A percentile compares a stretch with the other conserved stretches of the same genome.
phyloP scores from a whole-genome alignment of 768 basidiomycete genomes.

The Trametes villosa region DNA sequence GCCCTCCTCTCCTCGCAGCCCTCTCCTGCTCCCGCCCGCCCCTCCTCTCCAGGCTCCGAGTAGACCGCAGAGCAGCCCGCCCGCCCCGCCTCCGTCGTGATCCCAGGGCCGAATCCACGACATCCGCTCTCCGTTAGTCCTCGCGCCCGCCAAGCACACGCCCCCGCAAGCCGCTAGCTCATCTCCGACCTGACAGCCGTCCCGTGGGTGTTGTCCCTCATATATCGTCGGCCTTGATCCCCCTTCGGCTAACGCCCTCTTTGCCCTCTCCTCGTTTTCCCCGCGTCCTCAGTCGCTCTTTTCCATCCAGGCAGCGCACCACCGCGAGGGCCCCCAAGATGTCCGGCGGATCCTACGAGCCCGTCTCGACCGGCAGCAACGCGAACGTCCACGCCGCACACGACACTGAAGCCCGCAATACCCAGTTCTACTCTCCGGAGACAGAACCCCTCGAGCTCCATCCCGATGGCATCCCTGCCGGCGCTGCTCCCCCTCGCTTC shows the following conservation, averaged over 20 bases:
- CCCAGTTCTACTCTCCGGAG: conserved; percentile 29
- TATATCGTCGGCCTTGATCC: conserved; percentile 6
- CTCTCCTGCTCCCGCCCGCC: neutral
- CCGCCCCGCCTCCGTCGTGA: neutral
- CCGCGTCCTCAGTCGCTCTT: conserved; percentile 1
- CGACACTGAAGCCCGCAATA: conserved; percentile 1
- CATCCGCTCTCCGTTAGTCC: neutral
- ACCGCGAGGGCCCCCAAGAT: conserved; percentile 12
- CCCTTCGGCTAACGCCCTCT: neutral
- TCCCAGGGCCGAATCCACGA: neutral
- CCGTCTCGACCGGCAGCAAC: conserved; percentile 14
- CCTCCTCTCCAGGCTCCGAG: neutral
- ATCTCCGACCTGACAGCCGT: conserved; percentile 7
- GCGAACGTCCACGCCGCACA: neutral
- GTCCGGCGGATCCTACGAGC: conserved; percentile 23
- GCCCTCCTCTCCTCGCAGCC: neutral
- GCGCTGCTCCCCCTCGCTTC: conserved; percentile 58
- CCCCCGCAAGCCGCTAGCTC: conserved; percentile 5
- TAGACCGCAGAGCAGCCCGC: no score
- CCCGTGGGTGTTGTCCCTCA: conserved; percentile 5
- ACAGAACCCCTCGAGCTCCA: conserved; percentile 40
- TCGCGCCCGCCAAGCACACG: conserved; percentile 11
- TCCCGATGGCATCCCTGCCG: conserved; percentile 42
- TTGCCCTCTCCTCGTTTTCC: neutral
- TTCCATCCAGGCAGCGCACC: neutral